Evolutionary conservation across 129 eudicot species (phyloP).

Genomic region (Scalesia atractyloides): DNA sequence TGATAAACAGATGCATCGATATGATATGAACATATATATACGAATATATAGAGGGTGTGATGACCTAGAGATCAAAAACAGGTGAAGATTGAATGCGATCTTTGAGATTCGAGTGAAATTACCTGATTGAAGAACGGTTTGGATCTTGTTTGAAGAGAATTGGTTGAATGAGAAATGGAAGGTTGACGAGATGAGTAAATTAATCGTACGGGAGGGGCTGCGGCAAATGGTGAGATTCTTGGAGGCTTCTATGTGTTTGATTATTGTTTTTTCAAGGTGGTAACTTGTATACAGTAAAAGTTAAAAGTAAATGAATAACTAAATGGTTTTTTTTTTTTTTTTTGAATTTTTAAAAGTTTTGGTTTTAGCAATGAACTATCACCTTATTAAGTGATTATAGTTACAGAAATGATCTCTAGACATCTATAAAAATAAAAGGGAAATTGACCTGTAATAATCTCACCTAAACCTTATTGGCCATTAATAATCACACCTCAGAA

Average conservation of each 20-base stretch:
- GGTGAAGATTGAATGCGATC: conserved; percentile 19
- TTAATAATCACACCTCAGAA: no score
- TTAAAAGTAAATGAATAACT: neutral
- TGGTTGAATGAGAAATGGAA: conserved; percentile 8
- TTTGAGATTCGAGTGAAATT: neutral
- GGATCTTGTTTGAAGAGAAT: conserved; percentile 23
- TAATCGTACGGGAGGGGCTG: conserved; percentile 24
- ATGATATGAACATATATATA: conserved; percentile 1
- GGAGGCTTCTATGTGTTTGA: conserved; percentile 28
- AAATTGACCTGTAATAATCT: no score
- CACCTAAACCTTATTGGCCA: no score
- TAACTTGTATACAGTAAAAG: no score
- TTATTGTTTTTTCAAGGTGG: conserved; percentile 10
- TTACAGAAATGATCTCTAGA: neutral
- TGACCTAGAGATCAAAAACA: neutral
- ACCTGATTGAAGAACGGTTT: conserved; percentile 27
- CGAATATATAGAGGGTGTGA: neutral
- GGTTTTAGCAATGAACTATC: no score
- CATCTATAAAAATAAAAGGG: no score
- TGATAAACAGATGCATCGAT: conserved; percentile 1
- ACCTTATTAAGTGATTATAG: no score
- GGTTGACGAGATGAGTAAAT: conserved; percentile 26
- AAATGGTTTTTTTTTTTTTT: no score
- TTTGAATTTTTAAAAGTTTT: no score
- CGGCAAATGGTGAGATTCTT: conserved; percentile 22